These are phyloP conservation scores for Leccinum subfulvum DNA, from an alignment of 1,284 basidiomycete species.

Conservation along the genomic window DNA sequence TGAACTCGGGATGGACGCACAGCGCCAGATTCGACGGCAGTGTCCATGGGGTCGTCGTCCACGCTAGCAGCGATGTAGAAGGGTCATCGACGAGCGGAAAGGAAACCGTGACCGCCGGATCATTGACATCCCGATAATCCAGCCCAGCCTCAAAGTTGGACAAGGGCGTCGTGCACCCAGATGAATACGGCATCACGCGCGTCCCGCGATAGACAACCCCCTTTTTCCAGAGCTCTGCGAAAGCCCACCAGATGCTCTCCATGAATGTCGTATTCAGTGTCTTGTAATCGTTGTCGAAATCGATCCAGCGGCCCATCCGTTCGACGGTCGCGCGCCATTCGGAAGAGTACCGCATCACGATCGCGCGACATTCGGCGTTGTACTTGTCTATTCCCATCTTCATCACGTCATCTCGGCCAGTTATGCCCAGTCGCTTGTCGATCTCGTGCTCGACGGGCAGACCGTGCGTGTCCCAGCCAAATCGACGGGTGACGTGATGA, in stretches of 20 bases:
- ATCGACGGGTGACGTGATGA: conserved; percentile 91
- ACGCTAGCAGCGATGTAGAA: conserved; percentile 87
- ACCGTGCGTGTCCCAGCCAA: conserved; percentile 99
- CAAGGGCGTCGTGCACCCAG: conserved; percentile 92
- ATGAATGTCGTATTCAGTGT: conserved; percentile 93
- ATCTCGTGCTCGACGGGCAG: conserved; percentile 99
- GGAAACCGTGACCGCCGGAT: conserved; percentile 94
- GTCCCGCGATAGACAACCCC: conserved; percentile 93
- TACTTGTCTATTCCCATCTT: conserved; percentile 96
- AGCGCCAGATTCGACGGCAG: conserved; percentile 93
- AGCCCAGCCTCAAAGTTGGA: conserved; percentile 98
- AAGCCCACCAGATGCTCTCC: conserved; percentile 99
- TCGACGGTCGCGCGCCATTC: conserved; percentile 97
- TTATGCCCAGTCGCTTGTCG: conserved; percentile 95
- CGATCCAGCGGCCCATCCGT: conserved; percentile 99
- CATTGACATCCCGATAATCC: conserved; percentile 92
- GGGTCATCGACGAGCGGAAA: conserved; percentile 95
- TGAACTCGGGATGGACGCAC: conserved; percentile 95
- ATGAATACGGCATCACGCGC: conserved; percentile 98
- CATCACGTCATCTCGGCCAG: conserved; percentile 91
- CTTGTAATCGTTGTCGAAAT: conserved; percentile 99
- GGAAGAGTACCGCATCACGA: conserved; percentile 95
- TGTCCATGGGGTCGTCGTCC: conserved; percentile 99
- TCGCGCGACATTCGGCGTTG: conserved; percentile 94
- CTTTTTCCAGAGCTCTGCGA: conserved; percentile 89